Evolutionary conservation across 1,139 yeast species (phyloP).

Genomic region (Hyphopichia buzzinii): DNA sequence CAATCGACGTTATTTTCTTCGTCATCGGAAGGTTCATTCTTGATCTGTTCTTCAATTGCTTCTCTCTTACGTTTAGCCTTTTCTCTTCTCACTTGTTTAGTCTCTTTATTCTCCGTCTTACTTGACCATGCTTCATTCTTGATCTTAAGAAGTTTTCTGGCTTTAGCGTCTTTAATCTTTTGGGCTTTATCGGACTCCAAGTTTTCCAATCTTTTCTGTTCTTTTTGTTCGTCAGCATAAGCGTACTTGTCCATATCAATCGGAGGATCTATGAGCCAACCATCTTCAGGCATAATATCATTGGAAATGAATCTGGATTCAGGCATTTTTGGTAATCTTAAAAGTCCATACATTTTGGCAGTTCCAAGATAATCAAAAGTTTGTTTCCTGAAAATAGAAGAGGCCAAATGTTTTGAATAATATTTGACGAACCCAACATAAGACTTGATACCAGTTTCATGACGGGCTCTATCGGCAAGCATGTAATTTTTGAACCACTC

Average conservation of each 20-base stretch:
- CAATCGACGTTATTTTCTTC: constrained; percentile 71
- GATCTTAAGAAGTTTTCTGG: constrained; percentile 45
- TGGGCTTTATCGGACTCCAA: constrained; percentile 45
- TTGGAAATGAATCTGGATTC: constrained; percentile 60
- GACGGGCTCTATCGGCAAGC: constrained; percentile 69
- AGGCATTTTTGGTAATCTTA: constrained; percentile 92
- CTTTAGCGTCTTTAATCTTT: constrained; percentile 47
- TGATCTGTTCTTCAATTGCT: constrained; percentile 56
- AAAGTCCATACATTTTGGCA: constrained; percentile 75
- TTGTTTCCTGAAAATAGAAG: constrained; percentile 79
- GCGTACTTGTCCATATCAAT: constrained; percentile 65
- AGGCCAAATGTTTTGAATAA: constrained; percentile 87
- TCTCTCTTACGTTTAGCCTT: constrained; percentile 64
- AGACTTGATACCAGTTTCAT: constrained; percentile 75
- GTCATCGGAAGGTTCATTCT: constrained; percentile 47
- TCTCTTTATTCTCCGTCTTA: constrained; percentile 61
- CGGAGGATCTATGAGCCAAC: constrained; percentile 61
- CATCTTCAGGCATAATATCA: constrained; percentile 54
- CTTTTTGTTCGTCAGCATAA: constrained; percentile 65
- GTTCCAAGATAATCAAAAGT: constrained; percentile 68
- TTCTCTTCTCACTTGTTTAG: constrained; percentile 60
- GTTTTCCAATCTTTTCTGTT: constrained; percentile 58
- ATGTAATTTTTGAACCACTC: constrained; percentile 53
- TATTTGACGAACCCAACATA: constrained; percentile 83
- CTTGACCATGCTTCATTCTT: constrained; percentile 81